These are phyloP conservation scores for Speleostelium caveatum DNA, from an alignment of 78 protist genomes.

Conservation along the genomic window DNA sequence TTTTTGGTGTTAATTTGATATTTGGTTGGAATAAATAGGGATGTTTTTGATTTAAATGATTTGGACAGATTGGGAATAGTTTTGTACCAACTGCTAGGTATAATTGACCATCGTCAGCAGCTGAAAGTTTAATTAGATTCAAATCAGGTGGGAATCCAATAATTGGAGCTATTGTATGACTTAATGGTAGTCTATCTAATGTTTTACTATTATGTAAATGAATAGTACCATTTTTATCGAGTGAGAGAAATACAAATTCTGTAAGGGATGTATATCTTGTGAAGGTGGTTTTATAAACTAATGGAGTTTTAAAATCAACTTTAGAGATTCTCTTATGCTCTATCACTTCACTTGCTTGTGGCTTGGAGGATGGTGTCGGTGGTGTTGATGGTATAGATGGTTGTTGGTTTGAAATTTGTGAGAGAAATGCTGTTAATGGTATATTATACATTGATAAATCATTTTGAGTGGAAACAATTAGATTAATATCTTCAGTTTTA, in stretches of 20 bases:
- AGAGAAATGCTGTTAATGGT: background rate
- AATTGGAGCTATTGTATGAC: background rate
- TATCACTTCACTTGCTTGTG: background rate
- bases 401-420: background rate
- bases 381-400: background rate
- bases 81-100: too few relatives aligned
- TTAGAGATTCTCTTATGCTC: background rate
- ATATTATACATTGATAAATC: background rate
- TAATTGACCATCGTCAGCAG: too few relatives aligned
- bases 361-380: background rate
- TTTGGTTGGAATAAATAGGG: background rate
- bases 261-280: background rate
- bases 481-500: conserved; percentile 3
- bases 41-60: background rate
- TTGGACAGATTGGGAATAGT: background rate
- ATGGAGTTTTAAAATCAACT: background rate
- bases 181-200: background rate
- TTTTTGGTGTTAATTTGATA: conserved; percentile 5
- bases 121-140: too few relatives aligned
- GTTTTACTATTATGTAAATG: background rate
- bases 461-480: background rate
- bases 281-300: background rate
- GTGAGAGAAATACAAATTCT: background rate
- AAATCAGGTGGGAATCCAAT: too few relatives aligned
- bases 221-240: background rate